Evolutionary conservation across 768 basidiomycete genomes (phyloP).

Genomic region (Hypholoma sublateritium): DNA sequence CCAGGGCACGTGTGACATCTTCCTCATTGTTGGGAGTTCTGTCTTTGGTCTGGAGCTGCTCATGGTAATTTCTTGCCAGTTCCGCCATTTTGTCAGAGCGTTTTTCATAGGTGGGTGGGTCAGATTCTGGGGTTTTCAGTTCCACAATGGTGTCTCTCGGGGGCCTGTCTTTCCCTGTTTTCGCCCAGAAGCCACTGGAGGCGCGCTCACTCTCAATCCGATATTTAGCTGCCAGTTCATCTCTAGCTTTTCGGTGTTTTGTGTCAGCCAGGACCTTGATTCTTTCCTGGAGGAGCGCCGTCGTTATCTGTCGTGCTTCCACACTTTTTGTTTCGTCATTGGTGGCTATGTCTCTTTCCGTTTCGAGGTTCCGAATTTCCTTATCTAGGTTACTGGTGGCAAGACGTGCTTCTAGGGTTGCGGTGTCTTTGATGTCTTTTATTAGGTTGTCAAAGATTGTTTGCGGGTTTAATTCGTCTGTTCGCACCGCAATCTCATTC

Average conservation of each 20-base stretch:
- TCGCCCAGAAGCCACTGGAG: neutral
- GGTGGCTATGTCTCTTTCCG: neutral
- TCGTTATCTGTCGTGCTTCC: neutral
- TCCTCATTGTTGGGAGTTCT: neutral
- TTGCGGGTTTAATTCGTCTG: neutral
- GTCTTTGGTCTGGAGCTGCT: slow-evolving; percentile 23
- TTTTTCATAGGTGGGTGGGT: slow-evolving; percentile 13
- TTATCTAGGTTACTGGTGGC: neutral
- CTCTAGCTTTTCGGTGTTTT: neutral
- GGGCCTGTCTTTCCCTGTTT: neutral
- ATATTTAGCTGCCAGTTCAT: neutral
- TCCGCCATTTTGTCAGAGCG: slow-evolving; percentile 28
- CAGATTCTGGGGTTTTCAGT: neutral
- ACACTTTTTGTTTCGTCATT: neutral
- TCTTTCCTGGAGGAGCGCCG: neutral
- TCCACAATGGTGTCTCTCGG: neutral
- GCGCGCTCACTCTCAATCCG: neutral
- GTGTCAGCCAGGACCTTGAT: neutral
- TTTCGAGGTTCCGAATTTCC: neutral
- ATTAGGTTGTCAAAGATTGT: neutral
- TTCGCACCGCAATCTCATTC: neutral
- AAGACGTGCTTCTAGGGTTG: too few relatives aligned
- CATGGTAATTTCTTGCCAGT: slow-evolving; percentile 26
- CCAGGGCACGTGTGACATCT: neutral
- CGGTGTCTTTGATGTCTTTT: neutral